These are phyloP conservation scores for Polychaeton citri DNA, from an alignment of 2,329 filamentous ascomycete species.

Conservation along the genomic window DNA sequence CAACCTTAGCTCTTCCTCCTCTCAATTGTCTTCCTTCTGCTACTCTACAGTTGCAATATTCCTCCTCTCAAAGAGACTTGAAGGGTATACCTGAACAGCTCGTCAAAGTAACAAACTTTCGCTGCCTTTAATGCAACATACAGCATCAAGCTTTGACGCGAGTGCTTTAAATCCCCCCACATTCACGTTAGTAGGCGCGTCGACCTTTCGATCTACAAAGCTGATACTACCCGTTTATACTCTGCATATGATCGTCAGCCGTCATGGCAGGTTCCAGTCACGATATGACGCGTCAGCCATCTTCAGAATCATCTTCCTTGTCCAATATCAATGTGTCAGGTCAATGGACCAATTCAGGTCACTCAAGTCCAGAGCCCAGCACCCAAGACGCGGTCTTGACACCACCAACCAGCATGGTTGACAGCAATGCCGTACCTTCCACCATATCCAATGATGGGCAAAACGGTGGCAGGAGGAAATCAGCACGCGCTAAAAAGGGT, in stretches of 20 bases:
- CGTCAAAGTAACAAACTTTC: too few species aligned
- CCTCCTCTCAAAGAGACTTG: too few species aligned
- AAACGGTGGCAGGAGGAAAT: constrained; percentile 27
- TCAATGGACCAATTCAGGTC: constrained; percentile 13
- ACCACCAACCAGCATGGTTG: constrained; percentile 53
- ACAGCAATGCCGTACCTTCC: constrained; percentile 22
- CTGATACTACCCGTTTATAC: not conserved
- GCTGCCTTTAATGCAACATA: too few species aligned
- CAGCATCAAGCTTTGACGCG: constrained; percentile 1
- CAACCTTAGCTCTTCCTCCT: too few species aligned
- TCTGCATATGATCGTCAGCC: too few species aligned
- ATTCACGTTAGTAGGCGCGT: constrained; percentile 6
- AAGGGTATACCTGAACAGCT: too few species aligned
- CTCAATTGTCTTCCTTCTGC: too few species aligned
- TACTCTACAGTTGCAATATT: too few species aligned
- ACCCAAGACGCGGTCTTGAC: constrained; percentile 46
- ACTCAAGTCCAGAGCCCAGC: constrained; percentile 26
- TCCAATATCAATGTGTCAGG: constrained; percentile 27
- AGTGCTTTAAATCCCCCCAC: constrained; percentile 8
- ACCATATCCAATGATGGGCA: constrained; percentile 7
- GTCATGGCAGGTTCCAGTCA: not conserved
- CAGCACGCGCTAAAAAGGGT: constrained; percentile 42
- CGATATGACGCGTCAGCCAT: constrained; percentile 20
- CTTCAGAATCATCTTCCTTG: constrained; percentile 27
- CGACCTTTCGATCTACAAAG: constrained; percentile 5